Evolutionary conservation across 2,329 filamentous ascomycete species (phyloP).

Genomic region (Madurella fahalii): DNA sequence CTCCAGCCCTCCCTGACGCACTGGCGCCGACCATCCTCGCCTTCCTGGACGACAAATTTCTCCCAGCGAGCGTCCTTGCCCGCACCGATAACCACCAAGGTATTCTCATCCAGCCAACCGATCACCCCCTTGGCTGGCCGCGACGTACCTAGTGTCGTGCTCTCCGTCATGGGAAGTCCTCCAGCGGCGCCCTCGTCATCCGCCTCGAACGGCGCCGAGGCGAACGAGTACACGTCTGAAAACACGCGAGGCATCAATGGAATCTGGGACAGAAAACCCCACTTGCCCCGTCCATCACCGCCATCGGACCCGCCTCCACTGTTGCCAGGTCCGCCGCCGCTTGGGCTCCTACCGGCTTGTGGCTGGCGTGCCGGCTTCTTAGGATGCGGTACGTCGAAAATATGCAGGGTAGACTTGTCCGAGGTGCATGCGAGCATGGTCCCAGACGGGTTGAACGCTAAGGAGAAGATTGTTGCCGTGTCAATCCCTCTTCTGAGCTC

Average conservation of each 20-base stretch:
- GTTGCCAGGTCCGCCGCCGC: slow-evolving; percentile 9
- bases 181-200: slow-evolving; percentile 63
- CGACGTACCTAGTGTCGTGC: slow-evolving; percentile 46
- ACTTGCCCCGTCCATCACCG: slow-evolving; percentile 64
- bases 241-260: slow-evolving; percentile 83
- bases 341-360: slow-evolving; percentile 17
- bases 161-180: slow-evolving; percentile 41
- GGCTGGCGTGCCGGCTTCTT: slow-evolving; percentile 35
- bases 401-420: slow-evolving; percentile 91
- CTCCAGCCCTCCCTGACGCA: slow-evolving; percentile 78
- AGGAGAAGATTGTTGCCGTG: slow-evolving; percentile 77
- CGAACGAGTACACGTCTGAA: slow-evolving; percentile 83
- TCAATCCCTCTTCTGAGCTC: slow-evolving; percentile 89
- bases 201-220: slow-evolving; percentile 75
- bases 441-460: slow-evolving; percentile 81
- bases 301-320: slow-evolving; percentile 24
- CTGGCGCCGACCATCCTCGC: slow-evolving; percentile 62
- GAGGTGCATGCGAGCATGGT: slow-evolving; percentile 84
- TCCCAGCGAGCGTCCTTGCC: slow-evolving; percentile 83
- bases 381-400: slow-evolving; percentile 76
- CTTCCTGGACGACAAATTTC: slow-evolving; percentile 70
- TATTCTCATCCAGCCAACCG: slow-evolving; percentile 75
- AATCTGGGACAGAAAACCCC: slow-evolving; percentile 79
- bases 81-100: slow-evolving; percentile 71
- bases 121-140: slow-evolving; percentile 76